Conservation (phyloP, 441 rosid genomes). For the Geranium incanum region DNA sequence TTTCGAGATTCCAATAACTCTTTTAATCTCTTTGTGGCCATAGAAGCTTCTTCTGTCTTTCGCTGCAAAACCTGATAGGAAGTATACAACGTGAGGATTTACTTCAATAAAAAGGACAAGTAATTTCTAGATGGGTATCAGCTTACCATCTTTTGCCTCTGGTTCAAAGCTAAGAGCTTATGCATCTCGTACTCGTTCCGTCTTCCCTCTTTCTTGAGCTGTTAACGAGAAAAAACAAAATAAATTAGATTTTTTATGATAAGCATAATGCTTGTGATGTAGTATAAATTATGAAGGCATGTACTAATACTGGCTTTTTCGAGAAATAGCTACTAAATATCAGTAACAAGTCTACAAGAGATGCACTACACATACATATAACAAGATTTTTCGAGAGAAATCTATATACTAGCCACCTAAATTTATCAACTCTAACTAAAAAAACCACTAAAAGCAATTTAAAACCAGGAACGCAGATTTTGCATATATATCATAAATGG, state of each 20-base stretch:
- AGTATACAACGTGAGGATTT: slow-evolving; percentile 15
- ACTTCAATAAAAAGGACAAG: slow-evolving; percentile 17
- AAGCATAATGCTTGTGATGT: too few species aligned
- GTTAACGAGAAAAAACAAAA: slow-evolving; percentile 10
- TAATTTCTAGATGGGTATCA: slow-evolving; percentile 7
- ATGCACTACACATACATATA: too few species aligned
- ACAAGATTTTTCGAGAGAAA: too few species aligned
- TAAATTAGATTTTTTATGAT: too few species aligned
- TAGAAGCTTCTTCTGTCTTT: slow-evolving; percentile 92
- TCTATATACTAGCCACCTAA: too few species aligned
- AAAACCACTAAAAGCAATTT: too few species aligned
- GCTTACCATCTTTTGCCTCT: slow-evolving; percentile 86
- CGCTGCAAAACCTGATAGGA: slow-evolving; percentile 73
- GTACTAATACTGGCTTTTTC: too few species aligned
- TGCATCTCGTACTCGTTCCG: slow-evolving; percentile 97
- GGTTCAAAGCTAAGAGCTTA: slow-evolving; percentile 86
- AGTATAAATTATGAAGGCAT: too few species aligned
- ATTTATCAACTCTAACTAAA: too few species aligned
- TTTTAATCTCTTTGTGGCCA: slow-evolving; percentile 91
- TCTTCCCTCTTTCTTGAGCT: slow-evolving; percentile 98
- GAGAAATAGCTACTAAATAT: too few species aligned
- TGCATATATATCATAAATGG: too few species aligned
- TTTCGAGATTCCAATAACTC: slow-evolving; percentile 83
- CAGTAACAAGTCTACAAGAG: too few species aligned
- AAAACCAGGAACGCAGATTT: background rate